Conservation (phyloP, 768 basidiomycete species). For the Podaxis sp. region DNA sequence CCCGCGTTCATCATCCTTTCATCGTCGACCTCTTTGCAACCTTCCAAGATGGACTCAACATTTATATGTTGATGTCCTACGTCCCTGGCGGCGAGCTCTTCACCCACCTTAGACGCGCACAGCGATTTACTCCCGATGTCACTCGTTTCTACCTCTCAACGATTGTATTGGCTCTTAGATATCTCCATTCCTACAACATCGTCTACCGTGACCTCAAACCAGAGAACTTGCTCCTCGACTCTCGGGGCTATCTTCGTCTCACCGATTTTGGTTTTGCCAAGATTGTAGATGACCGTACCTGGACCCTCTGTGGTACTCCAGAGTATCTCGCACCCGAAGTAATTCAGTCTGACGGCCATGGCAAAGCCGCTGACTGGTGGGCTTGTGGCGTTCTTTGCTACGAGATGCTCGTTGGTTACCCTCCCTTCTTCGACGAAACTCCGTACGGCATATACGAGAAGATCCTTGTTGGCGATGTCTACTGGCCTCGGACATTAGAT, state of each 20-base stretch:
- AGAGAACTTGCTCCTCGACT: conserved; percentile 95
- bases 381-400: conserved; percentile 96
- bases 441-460: conserved; percentile 98
- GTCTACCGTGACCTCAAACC: conserved; percentile 99
- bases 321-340: conserved; percentile 99
- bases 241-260: conserved; percentile 89
- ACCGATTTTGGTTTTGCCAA: conserved; percentile 99
- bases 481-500: conserved; percentile 92
- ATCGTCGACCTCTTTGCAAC: conserved; percentile 95
- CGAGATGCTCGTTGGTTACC: conserved; percentile 98
- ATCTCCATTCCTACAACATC: conserved; percentile 94
- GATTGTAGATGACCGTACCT: conserved; percentile 95
- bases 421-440: conserved; percentile 98
- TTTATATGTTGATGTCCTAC: conserved; percentile 98
- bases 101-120: conserved; percentile 91
- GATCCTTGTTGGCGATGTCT: conserved; percentile 83
- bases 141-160: conserved; percentile 97
- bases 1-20: conserved; percentile 90
- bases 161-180: conserved; percentile 92
- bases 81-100: conserved; percentile 97
- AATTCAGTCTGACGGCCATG: conserved; percentile 96
- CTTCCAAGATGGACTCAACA: conserved; percentile 93
- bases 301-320: conserved; percentile 95
- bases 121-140: conserved; percentile 94
- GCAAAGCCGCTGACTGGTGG: conserved; percentile 99